phyloP scores from a whole-genome alignment of 805 yeast species.

The Hanseniaspora thailandica region DNA sequence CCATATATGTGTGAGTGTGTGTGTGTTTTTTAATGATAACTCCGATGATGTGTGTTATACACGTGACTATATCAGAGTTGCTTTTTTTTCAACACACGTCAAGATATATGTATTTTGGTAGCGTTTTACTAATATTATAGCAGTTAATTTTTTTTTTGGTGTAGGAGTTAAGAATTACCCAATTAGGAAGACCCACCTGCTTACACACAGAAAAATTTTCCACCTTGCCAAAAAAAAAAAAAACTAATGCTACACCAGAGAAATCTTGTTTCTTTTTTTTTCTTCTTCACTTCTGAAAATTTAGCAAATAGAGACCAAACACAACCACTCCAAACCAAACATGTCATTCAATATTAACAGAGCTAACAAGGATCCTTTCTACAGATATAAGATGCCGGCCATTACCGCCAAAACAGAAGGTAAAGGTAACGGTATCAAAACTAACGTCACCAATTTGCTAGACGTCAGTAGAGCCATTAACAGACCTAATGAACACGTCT shows the following conservation, averaged over 20 bases:
- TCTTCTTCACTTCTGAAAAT: too few species aligned
- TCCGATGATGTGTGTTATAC: too few species aligned
- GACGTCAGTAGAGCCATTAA: slow-evolving; percentile 92
- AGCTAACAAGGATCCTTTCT: slow-evolving; percentile 94
- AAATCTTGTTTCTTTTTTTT: background rate
- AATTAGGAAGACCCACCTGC: too few species aligned
- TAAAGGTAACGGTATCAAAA: slow-evolving; percentile 97
- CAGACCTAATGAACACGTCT: slow-evolving; percentile 83
- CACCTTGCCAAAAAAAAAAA: background rate
- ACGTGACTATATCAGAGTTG: too few species aligned
- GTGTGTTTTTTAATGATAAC: too few species aligned
- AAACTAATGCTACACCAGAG: background rate
- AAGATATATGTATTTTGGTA: too few species aligned
- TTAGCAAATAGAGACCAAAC: background rate
- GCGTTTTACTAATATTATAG: too few species aligned
- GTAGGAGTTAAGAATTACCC: too few species aligned
- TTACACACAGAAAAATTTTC: background rate
- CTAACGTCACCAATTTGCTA: slow-evolving; percentile 76
- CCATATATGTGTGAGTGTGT: too few species aligned
- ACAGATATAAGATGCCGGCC: slow-evolving; percentile 99
- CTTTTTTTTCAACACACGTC: too few species aligned
- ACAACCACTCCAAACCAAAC: slow-evolving; percentile 22
- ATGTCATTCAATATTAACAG: slow-evolving; percentile 95
- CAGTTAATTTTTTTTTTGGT: too few species aligned
- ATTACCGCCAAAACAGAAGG: slow-evolving; percentile 96